phyloP scores from a whole-genome alignment of 495 filamentous ascomycete species.

The Hypoxylon cercidicola region DNA sequence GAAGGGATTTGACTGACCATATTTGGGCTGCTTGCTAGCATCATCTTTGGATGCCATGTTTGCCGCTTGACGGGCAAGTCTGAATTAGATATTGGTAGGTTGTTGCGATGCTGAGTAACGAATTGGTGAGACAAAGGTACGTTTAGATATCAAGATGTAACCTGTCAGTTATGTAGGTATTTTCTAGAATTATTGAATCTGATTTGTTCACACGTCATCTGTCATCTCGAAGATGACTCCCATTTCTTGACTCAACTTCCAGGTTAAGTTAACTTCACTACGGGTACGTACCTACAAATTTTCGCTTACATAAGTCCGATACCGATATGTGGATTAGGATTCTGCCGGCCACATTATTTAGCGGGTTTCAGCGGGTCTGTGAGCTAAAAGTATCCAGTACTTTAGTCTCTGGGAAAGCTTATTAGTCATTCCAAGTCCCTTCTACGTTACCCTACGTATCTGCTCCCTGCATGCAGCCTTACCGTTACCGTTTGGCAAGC shows the following conservation, averaged over 20 bases:
- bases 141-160: not conserved
- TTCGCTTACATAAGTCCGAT: slow-evolving; percentile 41
- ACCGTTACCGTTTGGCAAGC: slow-evolving; percentile 27
- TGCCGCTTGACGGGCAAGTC: slow-evolving; percentile 11
- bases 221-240: slow-evolving; percentile 20
- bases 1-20: slow-evolving; percentile 51
- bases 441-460: slow-evolving; percentile 6
- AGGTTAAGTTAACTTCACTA: not conserved
- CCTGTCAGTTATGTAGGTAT: not conserved
- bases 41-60: slow-evolving; percentile 32
- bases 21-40: slow-evolving; percentile 40
- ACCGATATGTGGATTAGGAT: slow-evolving; percentile 19
- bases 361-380: slow-evolving; percentile 4
- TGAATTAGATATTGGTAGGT: slow-evolving; percentile 3
- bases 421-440: slow-evolving; percentile 3
- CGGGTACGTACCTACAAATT: slow-evolving; percentile 26
- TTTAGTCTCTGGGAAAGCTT: not conserved
- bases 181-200: not conserved
- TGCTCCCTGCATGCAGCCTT: slow-evolving; percentile 33
- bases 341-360: slow-evolving; percentile 21
- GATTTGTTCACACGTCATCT: slow-evolving; percentile 24
- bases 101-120: slow-evolving; percentile 1
- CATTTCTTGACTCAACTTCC: not conserved
- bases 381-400: not conserved
- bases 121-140: not conserved